Evolutionary conservation across 768 basidiomycete genomes (phyloP), one percentile per base, ranked within the genome.

Genomic region (Termitomyces sp.): DNA sequence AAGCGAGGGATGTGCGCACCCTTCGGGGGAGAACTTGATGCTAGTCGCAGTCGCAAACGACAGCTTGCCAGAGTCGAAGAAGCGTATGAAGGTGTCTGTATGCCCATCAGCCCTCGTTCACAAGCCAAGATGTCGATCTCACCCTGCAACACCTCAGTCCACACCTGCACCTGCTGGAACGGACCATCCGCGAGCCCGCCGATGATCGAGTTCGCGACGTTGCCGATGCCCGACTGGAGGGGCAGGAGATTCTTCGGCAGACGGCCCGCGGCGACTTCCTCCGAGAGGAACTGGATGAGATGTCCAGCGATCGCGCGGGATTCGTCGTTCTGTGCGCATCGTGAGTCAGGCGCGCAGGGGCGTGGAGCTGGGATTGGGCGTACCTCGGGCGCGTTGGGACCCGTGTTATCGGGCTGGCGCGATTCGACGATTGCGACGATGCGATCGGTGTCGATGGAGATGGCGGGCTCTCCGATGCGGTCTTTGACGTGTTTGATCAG

Each of bases 121-220:
- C 8, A 51, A 36, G 7, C 9, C 30, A 30, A 12, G 13, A 43
- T 8, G 8, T 30, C 20, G 13, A 12, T 39, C 55, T 10, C 47
- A 71, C 74, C 75, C 60, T 79, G 79, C 26, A 81, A 61, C 2
- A 80, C 79, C 65, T 79, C 79, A 5, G 78, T 81, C 78, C 78
- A 81, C 14, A 79, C 79, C 64, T 77, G 76, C 7, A 81, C 79
- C 49, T 76, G 70, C 34, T 81, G 75, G 46, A 80, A 81, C 1
- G 79, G 79, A 1, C 79, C 79, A 0, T 76, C 77, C 0, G 79
- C 79, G 0, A 80, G 68, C 3, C 79, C 79, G 3, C 79, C 79
- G 55, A 81, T 81, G 54, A 81, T 80, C 0, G 74, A 76, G 55
- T 81, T 80, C 8, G 79, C 79, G 5, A 80, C 79, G 56, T 81